Evolutionary conservation across 1,139 yeast genomes (phyloP).

Genomic region (Candida buenavistaensis): DNA sequence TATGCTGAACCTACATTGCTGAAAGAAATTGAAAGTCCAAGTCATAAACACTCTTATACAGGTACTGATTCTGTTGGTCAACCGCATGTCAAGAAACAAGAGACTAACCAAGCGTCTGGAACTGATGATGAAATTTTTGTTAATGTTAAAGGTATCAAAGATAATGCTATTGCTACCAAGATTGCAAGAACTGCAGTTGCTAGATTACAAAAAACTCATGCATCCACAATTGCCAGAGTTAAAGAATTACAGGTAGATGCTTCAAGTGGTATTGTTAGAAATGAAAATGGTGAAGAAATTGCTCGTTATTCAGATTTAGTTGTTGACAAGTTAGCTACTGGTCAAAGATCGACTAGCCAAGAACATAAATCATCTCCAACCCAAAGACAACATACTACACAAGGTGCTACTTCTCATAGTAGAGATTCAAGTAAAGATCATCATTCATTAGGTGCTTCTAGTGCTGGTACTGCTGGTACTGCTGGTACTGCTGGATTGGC

Average conservation of each 20-base stretch:
- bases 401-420: no score
- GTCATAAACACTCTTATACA: constrained; percentile 1
- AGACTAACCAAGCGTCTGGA: constrained; percentile 2
- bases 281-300: constrained; percentile 26
- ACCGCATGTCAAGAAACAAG: constrained; percentile 4
- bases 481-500: constrained; percentile 6
- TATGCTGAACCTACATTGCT: neutral
- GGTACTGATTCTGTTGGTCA: constrained; percentile 1
- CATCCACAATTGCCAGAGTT: constrained; percentile 24
- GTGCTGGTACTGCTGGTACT: constrained; percentile 11
- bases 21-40: neutral
- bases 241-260: constrained; percentile 34
- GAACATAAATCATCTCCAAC: constrained; percentile 1
- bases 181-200: constrained; percentile 33
- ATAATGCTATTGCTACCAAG: constrained; percentile 26
- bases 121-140: constrained; percentile 21
- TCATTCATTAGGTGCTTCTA: constrained; percentile 11
- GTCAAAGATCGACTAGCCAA: constrained; percentile 3
- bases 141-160: constrained; percentile 32
- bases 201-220: constrained; percentile 24
- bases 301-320: constrained; percentile 16
- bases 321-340: constrained; percentile 6
- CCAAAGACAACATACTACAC: neutral
- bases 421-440: no score
- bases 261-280: constrained; percentile 29